Percentiles rank a stretch among this genome's conserved stretches.
phyloP scores from a whole-genome alignment of 2,329 filamentous ascomycete genomes.

The Acephala macrosclerotiorum region DNA sequence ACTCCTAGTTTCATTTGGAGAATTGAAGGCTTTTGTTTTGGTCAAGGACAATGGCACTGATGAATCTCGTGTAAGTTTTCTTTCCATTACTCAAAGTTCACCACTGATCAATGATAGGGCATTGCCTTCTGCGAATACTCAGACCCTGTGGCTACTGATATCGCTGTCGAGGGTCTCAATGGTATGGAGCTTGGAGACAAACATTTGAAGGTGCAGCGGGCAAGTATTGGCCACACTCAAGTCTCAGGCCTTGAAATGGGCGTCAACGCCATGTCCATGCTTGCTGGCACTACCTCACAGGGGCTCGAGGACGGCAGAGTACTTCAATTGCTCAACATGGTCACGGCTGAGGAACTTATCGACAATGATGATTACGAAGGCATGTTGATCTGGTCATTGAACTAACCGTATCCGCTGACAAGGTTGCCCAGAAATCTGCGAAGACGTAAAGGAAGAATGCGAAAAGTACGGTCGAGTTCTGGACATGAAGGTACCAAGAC shows the following conservation, averaged over 20 bases:
- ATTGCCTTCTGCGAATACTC: slow-evolving; percentile 97
- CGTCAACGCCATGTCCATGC: slow-evolving; percentile 97
- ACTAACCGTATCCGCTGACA: slow-evolving; percentile 11
- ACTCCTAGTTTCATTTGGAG: slow-evolving; percentile 88
- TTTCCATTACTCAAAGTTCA: not conserved
- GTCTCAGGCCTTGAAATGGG: slow-evolving; percentile 92
- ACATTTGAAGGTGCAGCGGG: slow-evolving; percentile 83
- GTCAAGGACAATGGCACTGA: slow-evolving; percentile 87
- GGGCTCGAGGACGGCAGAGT: slow-evolving; percentile 85
- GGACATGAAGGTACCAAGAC: slow-evolving; percentile 92
- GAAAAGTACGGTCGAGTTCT: slow-evolving; percentile 85
- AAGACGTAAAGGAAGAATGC: slow-evolving; percentile 94
- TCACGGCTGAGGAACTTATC: slow-evolving; percentile 92
- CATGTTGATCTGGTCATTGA: slow-evolving; percentile 49
- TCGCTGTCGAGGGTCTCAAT: slow-evolving; percentile 89
- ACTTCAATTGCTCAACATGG: slow-evolving; percentile 96
- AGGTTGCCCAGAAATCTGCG: slow-evolving; percentile 81
- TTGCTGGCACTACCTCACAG: slow-evolving; percentile 85
- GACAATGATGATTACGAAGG: slow-evolving; percentile 96
- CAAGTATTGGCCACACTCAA: slow-evolving; percentile 93
- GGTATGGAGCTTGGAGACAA: slow-evolving; percentile 92
- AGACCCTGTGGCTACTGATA: slow-evolving; percentile 77
- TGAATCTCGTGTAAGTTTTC: slow-evolving; percentile 78
- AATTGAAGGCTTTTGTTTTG: slow-evolving; percentile 89
- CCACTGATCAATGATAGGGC: slow-evolving; percentile 61